Conservation (phyloP, 2,329 filamentous ascomycete genomes). For the Drechslerella coelobrocha region DNA sequence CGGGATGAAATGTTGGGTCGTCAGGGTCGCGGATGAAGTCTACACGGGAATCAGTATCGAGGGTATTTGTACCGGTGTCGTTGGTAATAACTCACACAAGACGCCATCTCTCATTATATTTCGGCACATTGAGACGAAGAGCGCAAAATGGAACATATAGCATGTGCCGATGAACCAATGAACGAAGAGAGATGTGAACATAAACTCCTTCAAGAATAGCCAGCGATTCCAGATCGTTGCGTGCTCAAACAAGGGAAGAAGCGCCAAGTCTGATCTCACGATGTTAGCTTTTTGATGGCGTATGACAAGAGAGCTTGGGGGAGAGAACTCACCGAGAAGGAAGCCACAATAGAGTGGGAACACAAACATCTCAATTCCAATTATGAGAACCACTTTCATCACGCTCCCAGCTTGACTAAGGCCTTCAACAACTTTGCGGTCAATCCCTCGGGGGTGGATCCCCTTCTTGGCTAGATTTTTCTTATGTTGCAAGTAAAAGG, state of each 20-base stretch:
- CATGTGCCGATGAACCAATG: conserved; percentile 99
- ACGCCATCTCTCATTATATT: conserved; percentile 97
- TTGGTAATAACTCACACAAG: conserved; percentile 69
- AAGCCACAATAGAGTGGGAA: conserved; percentile 96
- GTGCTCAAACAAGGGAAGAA: conserved; percentile 85
- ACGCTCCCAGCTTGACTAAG: conserved; percentile 94
- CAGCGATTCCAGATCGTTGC: conserved; percentile 79
- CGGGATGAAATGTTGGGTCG: conserved; percentile 96
- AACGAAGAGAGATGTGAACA: conserved; percentile 89
- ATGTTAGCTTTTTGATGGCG: conserved; percentile 9
- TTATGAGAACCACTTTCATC: conserved; percentile 96
- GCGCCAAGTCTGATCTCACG: conserved; percentile 69
- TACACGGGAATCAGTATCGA: conserved; percentile 59
- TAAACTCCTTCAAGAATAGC: conserved; percentile 77
- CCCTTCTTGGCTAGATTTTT: conserved; percentile 58
- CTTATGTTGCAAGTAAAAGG: conserved; percentile 78
- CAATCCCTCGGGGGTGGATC: conserved; percentile 65
- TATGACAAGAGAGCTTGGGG: background rate
- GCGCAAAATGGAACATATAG: conserved; percentile 99
- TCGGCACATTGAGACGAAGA: conserved; percentile 98
- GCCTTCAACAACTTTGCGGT: conserved; percentile 79
- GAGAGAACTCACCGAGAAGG: conserved; percentile 64
- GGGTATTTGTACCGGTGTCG: background rate
- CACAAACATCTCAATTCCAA: conserved; percentile 97
- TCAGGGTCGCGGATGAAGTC: conserved; percentile 98